Conservation (phyloP, 139 green algal genomes). For the Coelastrella sp. region DNA sequence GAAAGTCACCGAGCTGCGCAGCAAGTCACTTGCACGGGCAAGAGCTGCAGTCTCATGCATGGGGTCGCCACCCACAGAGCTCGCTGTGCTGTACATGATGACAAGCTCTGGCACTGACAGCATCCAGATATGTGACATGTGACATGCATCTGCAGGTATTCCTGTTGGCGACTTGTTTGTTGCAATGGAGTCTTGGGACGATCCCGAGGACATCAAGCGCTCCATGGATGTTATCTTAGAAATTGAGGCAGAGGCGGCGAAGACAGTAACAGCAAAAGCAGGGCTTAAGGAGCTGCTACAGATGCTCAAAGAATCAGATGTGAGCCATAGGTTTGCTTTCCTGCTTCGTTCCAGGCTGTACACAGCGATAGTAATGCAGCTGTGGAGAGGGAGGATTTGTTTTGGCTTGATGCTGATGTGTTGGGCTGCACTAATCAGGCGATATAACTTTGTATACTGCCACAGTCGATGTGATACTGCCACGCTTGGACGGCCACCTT, state of each 20-base stretch:
- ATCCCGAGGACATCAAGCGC: not conserved
- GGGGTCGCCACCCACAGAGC: not conserved
- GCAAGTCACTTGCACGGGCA: too few species aligned
- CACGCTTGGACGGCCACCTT: too few species aligned
- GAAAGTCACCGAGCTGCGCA: too few species aligned
- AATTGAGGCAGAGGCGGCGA: constrained; percentile 74
- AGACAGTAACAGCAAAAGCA: constrained; percentile 46
- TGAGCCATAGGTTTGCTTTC: not conserved
- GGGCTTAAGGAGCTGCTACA: constrained; percentile 64
- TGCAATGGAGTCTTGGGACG: constrained; percentile 78
- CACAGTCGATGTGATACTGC: too few species aligned
- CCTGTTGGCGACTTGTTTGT: constrained; percentile 82
- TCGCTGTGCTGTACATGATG: not conserved
- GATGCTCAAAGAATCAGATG: constrained; percentile 58
- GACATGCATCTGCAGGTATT: constrained; percentile 55
- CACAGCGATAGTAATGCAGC: not conserved
- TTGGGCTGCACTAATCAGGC: too few species aligned
- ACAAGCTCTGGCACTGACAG: not conserved
- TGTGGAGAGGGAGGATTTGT: not conserved
- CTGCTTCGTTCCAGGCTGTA: too few species aligned
- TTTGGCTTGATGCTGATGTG: too few species aligned
- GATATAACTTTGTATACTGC: too few species aligned
- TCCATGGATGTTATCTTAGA: constrained; percentile 73
- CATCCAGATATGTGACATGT: not conserved
- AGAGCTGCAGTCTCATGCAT: too few species aligned